Evolutionary conservation across 1,284 basidiomycete genomes (phyloP), one percentile per base, ranked within the genome.

Genomic region (Heterobasidion parviporum): DNA sequence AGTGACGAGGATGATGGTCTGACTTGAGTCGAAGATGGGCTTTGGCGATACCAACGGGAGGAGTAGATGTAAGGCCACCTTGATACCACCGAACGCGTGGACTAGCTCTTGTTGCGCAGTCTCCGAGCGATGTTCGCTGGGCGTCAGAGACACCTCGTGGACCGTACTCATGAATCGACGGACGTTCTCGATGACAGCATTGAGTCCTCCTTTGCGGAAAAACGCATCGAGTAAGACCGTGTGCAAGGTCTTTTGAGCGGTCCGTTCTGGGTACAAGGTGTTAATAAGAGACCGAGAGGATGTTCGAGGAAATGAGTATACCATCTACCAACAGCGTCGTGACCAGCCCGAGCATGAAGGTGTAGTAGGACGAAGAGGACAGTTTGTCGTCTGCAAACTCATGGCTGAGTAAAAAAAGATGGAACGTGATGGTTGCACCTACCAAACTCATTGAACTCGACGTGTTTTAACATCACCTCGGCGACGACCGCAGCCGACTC

Each of bases 271-370:
- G 36, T 33, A 54, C 43, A 44, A 48, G 54, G 64, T 55, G 52
- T 57, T 32, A 58, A 41, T 46, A 43, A 52, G 18, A 26, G 44
- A 56, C 45, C 58, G 50, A 56, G 46, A 35, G 9, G 8, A 49
- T 57, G 20, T 47, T 6, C 8, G 2, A 47, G 38, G 34, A n/a
- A n/a, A n/a, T 47, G 20, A 51, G n/a, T 38, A 45, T 65, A 91
- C 94, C 92, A 63, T 98, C 96, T 56, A 94, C 86, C 32, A 98
- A 73, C 7, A 96, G 72, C 18, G 87, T 74, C 8, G 81, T 83
- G 54, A 86, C 78, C 38, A 93, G 69, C 18, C 89, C 85, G 38
- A 96, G 71, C 70, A 93, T 85, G 45, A 89, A 79, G n/a, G 87
- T 89, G 59, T 86, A 82, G 60, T 89, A 91, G 6, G 82, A 81